phyloP scores from a whole-genome alignment of 306 rosid genomes.

The Castanopsis chinensis region DNA sequence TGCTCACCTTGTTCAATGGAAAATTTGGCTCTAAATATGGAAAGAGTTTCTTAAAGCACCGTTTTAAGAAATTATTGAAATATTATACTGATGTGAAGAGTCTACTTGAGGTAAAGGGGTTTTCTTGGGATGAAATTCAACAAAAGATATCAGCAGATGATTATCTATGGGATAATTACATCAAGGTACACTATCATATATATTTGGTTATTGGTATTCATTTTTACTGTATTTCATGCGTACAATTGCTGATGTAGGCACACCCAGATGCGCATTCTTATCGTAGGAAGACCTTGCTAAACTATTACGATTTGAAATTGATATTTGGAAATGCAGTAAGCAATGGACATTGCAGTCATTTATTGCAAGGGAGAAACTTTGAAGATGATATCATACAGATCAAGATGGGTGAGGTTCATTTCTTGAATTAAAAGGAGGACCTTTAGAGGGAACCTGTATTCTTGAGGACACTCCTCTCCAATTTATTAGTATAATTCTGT shows the following conservation, averaged over 20 bases:
- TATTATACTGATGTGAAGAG: constrained; percentile 40
- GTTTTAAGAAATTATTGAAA: constrained; percentile 34
- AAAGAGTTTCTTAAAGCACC: constrained; percentile 40
- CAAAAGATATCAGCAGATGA: constrained; percentile 47
- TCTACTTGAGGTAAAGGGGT: constrained; percentile 37
- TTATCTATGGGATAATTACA: constrained; percentile 44
- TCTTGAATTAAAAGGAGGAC: not conserved
- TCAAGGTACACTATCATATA: constrained; percentile 35
- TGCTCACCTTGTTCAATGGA: constrained; percentile 42
- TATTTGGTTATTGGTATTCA: not conserved
- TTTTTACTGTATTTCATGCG: constrained; percentile 16
- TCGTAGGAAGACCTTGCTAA: constrained; percentile 43
- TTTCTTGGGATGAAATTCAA: constrained; percentile 52
- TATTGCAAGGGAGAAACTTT: constrained; percentile 26
- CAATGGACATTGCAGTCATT: constrained; percentile 32
- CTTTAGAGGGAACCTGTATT: not conserved
- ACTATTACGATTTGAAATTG: constrained; percentile 40
- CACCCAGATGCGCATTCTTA: constrained; percentile 42
- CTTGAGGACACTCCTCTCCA: not conserved
- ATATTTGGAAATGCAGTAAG: constrained; percentile 38
- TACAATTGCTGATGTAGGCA: constrained; percentile 39
- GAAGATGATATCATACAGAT: constrained; percentile 22
- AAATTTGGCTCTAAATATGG: constrained; percentile 37
- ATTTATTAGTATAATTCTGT: not conserved
- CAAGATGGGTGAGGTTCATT: constrained; percentile 19